These are phyloP conservation scores for Rheum nobile DNA, from an alignment of 148 eudicot species.

Conservation along the genomic window DNA sequence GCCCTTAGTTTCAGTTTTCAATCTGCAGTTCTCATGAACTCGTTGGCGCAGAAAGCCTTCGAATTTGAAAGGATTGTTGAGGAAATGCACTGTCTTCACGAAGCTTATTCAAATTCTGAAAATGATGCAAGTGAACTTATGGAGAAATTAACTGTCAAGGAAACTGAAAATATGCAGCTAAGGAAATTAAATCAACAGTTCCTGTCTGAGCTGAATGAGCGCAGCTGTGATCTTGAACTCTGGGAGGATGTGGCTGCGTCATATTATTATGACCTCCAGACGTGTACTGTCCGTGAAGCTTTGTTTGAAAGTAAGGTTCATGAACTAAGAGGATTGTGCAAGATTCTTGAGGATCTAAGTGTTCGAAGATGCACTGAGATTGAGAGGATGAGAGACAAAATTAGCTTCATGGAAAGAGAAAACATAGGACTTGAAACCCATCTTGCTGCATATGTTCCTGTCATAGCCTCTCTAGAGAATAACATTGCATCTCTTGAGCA, in stretches of 20 bases:
- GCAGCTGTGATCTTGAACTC: conserved; percentile 59
- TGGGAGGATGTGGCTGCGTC: conserved; percentile 84
- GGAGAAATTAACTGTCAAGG: too few species aligned
- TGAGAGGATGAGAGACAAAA: conserved; percentile 48
- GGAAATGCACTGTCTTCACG: too few species aligned
- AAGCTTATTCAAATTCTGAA: too few species aligned
- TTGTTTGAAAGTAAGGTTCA: conserved; percentile 55
- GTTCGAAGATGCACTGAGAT: conserved; percentile 40
- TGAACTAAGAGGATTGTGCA: conserved; percentile 58
- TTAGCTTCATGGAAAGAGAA: conserved; percentile 48
- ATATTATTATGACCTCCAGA: conserved; percentile 82
- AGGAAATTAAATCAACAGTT: too few species aligned
- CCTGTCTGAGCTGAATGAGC: conserved; percentile 49
- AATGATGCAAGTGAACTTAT: too few species aligned
- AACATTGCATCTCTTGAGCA: conserved; percentile 51
- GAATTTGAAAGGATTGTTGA: too few species aligned
- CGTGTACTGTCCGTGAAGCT: conserved; percentile 55
- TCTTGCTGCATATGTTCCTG: conserved; percentile 49
- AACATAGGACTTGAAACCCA: conserved; percentile 48
- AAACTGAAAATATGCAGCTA: too few species aligned
- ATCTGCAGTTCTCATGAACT: too few species aligned
- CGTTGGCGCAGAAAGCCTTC: too few species aligned
- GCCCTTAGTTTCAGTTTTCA: too few species aligned
- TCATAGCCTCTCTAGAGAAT: conserved; percentile 46
- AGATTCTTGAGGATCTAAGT: conserved; percentile 44